These are phyloP conservation scores for Nothopassalora personata DNA, from an alignment of 2,329 filamentous ascomycete species.

Conservation along the genomic window DNA sequence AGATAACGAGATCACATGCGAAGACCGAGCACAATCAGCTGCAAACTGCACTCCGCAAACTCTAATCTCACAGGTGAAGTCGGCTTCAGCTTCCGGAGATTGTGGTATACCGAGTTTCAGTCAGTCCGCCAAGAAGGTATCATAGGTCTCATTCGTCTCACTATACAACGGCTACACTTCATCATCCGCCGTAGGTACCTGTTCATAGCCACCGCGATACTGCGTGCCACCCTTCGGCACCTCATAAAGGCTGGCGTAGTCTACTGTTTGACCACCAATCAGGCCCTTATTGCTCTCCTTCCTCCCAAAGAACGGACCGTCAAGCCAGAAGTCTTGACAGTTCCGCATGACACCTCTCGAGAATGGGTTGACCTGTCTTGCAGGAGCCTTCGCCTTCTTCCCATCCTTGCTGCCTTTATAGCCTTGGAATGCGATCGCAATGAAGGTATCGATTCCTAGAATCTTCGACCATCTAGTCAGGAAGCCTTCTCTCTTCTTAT, in stretches of 20 bases:
- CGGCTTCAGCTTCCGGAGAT: background rate
- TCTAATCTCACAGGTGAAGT: background rate
- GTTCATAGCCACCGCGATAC: constrained; percentile 56
- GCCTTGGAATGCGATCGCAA: constrained; percentile 79
- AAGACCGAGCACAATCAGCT: background rate
- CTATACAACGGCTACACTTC: constrained; percentile 13
- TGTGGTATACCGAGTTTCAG: background rate
- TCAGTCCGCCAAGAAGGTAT: background rate
- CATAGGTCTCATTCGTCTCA: background rate
- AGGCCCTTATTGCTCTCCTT: constrained; percentile 67
- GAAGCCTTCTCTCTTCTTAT: constrained; percentile 59
- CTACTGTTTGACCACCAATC: constrained; percentile 71
- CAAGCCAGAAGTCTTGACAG: constrained; percentile 95
- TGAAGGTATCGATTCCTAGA: constrained; percentile 86
- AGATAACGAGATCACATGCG: background rate
- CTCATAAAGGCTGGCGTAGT: constrained; percentile 89
- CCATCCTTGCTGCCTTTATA: constrained; percentile 51
- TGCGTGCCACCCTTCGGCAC: constrained; percentile 64
- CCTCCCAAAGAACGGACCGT: constrained; percentile 75
- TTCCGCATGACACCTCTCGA: constrained; percentile 78
- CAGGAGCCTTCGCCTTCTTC: constrained; percentile 31
- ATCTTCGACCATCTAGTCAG: constrained; percentile 76
- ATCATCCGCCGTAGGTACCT: constrained; percentile 48
- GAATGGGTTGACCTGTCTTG: constrained; percentile 67
- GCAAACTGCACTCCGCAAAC: background rate